Base-by-base conservation (phyloP, 2,329 filamentous ascomycete genomes). In the Scortechinia acanthostroma region DNA sequence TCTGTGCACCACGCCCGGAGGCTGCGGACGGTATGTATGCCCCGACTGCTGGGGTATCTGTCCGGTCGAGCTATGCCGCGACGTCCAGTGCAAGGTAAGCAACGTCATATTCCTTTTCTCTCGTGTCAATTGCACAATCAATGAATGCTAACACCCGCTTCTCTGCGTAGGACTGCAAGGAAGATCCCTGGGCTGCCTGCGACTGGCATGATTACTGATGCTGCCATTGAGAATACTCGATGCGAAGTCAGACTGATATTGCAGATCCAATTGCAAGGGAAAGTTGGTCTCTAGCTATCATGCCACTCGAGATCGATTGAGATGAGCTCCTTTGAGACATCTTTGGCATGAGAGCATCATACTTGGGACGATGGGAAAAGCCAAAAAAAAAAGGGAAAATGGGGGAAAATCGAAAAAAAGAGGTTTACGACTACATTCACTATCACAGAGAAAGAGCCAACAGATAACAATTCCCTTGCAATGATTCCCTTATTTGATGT, bases 1-100 rank as follows among this genome's bases (percentile, higher is more conserved):
- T 4, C 49, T 54, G 46, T 66, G 63, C 48, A 58, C 56, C 3
- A 43, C 47, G 20, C 45, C 48, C 42, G 54, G 52, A 28, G 57
- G 53, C 10, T 63, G 56, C 48, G 60, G 53, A 42, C 51, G 52
- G 42, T 52, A 53, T 47, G 56, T 63, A 13, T 64, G 61, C 46
- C 55, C 59, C 1, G 48, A 53, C 21, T 64, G 60, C 48, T 62
- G 58, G 49, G 59, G 61, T 6, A 48, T 53, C 15, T 66, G 63
- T 47, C 58, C 60, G 3, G 51, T 53, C 22, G 49, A 52, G 21
- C 48, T 55, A 21, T 65, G 63, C 46, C 48, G 48, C 17, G 58
- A 63, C 48, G 51, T 61, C 19, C 55, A 59, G 43, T 65, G 61
- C 49, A 57, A 53, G 48, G 57, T 60, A 53, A 42, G 35, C 42